Base-by-base conservation (phyloP, 1,139 yeast genomes). In the Protomyces gravidus region DNA sequence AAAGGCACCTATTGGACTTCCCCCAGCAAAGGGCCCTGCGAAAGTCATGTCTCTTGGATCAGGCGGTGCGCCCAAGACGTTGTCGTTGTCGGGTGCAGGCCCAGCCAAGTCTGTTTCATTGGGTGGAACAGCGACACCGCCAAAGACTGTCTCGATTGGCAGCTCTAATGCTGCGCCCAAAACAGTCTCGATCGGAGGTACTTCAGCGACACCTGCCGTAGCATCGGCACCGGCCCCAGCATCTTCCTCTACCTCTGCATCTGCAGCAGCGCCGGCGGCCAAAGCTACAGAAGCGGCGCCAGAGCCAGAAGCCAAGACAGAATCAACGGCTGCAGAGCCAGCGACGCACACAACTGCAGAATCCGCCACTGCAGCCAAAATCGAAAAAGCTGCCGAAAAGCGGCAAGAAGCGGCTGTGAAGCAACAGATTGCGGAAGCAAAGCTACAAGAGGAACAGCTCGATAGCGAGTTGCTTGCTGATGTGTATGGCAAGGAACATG, bases 401-500 rank as follows among this genome's bases (percentile, higher is more conserved):
- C 69, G 69, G 26, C 71, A 68, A 36, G 75, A 82, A 6, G 84
- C 80, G 57, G 48, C 48, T 6, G 48, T 53, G 2, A 53, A 53
- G 46, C 51, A 50, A 15, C 58, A 53, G 21, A 50, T 53, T 11
- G 79, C 83, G 6, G 70, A 85, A 42, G 76, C 75, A 64, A 84
- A 82, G 70, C 89, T 85, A 69, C 94, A 86, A 73, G 96, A 87
- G 70, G 94, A 86, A 39, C 83, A 83, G 70, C 80, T 92, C 64
- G 98, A 92, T 71, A 86, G 87, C 70, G 95, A 86, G 68, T 82
- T 89, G 64, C 88, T 92, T 65, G 84, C 81, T 61, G 98, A 92
- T 68, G 76, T 94, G 85, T 94, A 89, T 71, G 97, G 97, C 63
- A 94, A 94, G 75, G 97, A 90, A 72, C 98, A 94, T 75, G 82